Evolutionary conservation across 345 rosid genomes (phyloP).

Genomic region (Crucihimalaya himalaica): DNA sequence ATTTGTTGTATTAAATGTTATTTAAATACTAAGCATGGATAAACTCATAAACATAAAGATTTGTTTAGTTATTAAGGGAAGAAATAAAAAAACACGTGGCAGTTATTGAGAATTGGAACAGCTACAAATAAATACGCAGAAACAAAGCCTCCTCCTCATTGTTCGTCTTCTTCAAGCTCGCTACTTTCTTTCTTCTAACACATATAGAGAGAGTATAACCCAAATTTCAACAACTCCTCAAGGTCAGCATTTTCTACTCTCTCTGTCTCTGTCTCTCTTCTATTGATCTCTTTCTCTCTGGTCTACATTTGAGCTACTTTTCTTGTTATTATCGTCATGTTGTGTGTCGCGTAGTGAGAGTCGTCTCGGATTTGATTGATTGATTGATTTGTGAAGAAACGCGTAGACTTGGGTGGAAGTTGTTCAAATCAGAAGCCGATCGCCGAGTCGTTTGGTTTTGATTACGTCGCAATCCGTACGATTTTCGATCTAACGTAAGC

Average conservation of each 20-base stretch:
- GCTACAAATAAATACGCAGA: constrained; percentile 42
- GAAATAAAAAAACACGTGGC: constrained; percentile 27
- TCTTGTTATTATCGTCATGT: constrained; percentile 11
- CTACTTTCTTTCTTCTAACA: neutral
- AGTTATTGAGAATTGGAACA: constrained; percentile 32
- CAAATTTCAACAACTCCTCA: neutral
- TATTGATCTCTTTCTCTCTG: constrained; percentile 11
- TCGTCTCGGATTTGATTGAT: constrained; percentile 13
- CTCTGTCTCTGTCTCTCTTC: neutral
- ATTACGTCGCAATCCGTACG: constrained; percentile 12
- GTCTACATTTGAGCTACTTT: constrained; percentile 24
- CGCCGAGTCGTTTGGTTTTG: constrained; percentile 19
- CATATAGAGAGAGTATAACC: too few relatives aligned
- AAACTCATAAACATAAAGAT: constrained; percentile 23
- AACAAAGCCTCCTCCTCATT: constrained; percentile 1
- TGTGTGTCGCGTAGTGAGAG: constrained; percentile 16
- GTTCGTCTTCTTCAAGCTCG: constrained; percentile 12
- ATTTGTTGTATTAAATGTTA: neutral
- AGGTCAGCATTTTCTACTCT: constrained; percentile 37
- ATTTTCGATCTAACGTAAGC: constrained; percentile 47
- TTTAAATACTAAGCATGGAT: neutral
- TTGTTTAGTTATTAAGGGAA: neutral
- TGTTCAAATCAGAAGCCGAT: constrained; percentile 51
- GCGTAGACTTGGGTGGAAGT: constrained; percentile 32
- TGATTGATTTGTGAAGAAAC: constrained; percentile 8